phyloP scores from a whole-genome alignment of 2,329 filamentous ascomycete species.

The Claviceps cyperi region DNA sequence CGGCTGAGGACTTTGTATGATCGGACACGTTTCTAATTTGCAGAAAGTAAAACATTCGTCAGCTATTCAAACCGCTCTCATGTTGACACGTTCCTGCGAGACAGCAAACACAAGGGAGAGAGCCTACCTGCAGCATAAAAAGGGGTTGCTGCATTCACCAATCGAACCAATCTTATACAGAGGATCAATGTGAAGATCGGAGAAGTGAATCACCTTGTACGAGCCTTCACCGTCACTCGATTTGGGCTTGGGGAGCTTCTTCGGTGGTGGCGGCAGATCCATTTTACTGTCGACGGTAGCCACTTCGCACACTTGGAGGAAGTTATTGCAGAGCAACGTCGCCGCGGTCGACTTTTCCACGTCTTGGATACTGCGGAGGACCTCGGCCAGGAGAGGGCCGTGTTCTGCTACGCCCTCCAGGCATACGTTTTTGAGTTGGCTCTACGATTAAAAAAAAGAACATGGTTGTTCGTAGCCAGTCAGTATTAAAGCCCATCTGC shows the following conservation, averaged over 20 bases:
- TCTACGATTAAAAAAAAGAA: background rate
- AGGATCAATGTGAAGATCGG: slow-evolving; percentile 1
- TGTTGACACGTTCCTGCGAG: no score
- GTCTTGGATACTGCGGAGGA: background rate
- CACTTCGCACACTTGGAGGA: background rate
- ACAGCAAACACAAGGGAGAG: no score
- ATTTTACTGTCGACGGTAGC: background rate
- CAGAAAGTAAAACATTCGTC: background rate
- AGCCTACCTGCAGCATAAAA: slow-evolving; percentile 6
- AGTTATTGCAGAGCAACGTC: background rate
- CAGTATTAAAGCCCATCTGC: no score
- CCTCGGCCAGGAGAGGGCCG: background rate
- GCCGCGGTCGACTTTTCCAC: background rate
- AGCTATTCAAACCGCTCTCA: no score
- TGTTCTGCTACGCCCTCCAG: background rate
- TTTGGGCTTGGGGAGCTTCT: background rate
- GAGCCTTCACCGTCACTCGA: background rate
- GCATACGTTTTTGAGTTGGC: background rate
- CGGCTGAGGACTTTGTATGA: background rate
- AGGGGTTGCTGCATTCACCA: slow-evolving; percentile 10
- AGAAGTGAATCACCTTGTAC: background rate
- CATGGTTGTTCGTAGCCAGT: background rate
- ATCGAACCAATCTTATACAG: background rate
- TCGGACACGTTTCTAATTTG: slow-evolving; percentile 1
- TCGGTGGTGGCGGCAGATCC: background rate